Evolutionary conservation across 164 flowering plant species (phyloP), one percentile per base, ranked within the genome.

Genomic region (Stephania japonica): DNA sequence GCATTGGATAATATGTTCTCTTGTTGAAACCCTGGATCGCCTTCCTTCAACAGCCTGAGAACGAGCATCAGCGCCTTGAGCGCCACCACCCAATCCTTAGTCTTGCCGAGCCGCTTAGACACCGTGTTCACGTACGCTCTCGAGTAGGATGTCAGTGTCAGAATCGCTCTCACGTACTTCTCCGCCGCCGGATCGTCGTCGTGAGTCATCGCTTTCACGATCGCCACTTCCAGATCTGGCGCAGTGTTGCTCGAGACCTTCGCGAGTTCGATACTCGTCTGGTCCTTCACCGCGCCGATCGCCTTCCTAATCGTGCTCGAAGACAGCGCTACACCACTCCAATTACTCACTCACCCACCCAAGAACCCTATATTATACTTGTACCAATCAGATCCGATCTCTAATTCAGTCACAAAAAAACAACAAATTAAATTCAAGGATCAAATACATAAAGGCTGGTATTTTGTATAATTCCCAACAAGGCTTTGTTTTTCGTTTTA

Each of bases 241-340:
- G 94, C 87, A 2, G 78, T 75, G 76, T 82, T 90, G 47, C 92
- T 85, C 8, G 90, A 84, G 42, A 90, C 93, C 75, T 88, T 92
- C 6, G 97, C 97, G 16, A 92, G 61, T 70, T 94, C 79, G 2
- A 92, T 91, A 80, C 94, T 92, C 14, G 97, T 90, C 68, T 88
- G 91, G 72, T 90, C 97, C 75, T 92, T 92, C 73, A 92, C 90
- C 0, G 91, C 91, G 21, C 96, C 97, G 21, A 92, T 83, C 70
- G 94, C 97, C 81, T 85, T 88, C 42, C 90, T 80, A 65, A 90
- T 81, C 64, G 87, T 83, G 79, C 85, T 84, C 7, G 89, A 80
- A 2, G 89, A 86, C 95, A 90, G 88, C 63, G 24, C 32, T 53
- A 44, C 47, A 32, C 44, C 44, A 32, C 72, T 43, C 56, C 25